phyloP scores from a whole-genome alignment of 768 basidiomycete genomes.

The Termitomyces sp. region DNA sequence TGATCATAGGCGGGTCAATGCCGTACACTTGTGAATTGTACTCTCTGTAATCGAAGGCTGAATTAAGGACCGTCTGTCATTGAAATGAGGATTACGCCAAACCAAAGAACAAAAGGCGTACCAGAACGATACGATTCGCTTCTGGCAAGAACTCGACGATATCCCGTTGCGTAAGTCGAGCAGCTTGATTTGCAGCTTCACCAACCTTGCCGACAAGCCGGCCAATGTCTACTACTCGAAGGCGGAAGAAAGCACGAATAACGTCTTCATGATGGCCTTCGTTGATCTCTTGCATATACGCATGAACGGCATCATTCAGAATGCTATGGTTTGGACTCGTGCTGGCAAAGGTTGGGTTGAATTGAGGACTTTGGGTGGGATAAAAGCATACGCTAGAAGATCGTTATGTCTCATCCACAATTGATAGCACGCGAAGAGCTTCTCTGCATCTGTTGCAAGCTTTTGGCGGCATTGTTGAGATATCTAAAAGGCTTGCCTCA shows the following conservation, averaged over 20 bases:
- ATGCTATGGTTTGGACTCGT: constrained; percentile 53
- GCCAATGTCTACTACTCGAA: constrained; percentile 61
- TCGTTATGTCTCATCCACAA: constrained; percentile 79
- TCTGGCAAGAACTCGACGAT: constrained; percentile 48
- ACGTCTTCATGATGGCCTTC: constrained; percentile 65
- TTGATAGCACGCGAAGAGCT: constrained; percentile 73
- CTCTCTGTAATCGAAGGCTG: constrained; percentile 70
- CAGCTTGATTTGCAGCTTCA: constrained; percentile 38
- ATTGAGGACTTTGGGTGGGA: background rate
- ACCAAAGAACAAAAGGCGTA: constrained; percentile 28
- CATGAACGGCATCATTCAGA: constrained; percentile 64
- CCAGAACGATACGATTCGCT: constrained; percentile 65
- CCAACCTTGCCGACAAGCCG: constrained; percentile 57
- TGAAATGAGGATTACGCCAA: background rate
- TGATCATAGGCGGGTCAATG: constrained; percentile 59
- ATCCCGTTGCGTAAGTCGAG: constrained; percentile 39
- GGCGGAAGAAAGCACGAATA: constrained; percentile 81
- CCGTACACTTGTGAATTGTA: constrained; percentile 75
- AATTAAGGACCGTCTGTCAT: constrained; percentile 60
- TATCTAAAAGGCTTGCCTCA: constrained; percentile 42
- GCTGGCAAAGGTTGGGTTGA: constrained; percentile 24
- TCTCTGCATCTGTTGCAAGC: constrained; percentile 81
- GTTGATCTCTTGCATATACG: constrained; percentile 57
- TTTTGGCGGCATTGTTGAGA: constrained; percentile 73
- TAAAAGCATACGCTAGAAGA: constrained; percentile 41